These are phyloP conservation scores for Beauveria asiatica DNA, from an alignment of 2,329 filamentous ascomycete species.

Conservation along the genomic window DNA sequence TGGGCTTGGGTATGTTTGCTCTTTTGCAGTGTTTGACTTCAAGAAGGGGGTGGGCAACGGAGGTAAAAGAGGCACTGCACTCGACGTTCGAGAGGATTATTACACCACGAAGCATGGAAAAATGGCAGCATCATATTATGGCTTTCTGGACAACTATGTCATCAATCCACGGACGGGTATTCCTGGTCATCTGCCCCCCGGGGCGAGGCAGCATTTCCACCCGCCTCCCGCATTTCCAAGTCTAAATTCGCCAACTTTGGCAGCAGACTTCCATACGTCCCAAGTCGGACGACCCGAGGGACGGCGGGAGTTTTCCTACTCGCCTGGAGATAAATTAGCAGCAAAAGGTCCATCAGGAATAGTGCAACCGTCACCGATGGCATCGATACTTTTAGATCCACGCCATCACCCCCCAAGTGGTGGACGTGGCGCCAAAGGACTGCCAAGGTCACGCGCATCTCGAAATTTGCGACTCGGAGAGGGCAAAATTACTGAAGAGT, in stretches of 20 bases:
- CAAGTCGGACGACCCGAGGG: slow-evolving; percentile 30
- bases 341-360: slow-evolving; percentile 23
- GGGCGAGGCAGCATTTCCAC: slow-evolving; percentile 51
- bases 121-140: slow-evolving; percentile 95
- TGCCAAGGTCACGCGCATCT: slow-evolving; percentile 37
- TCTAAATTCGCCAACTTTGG: slow-evolving; percentile 53
- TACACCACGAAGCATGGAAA: slow-evolving; percentile 94
- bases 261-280: slow-evolving; percentile 46
- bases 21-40: slow-evolving; percentile 95
- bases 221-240: slow-evolving; percentile 69
- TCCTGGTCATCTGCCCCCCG: slow-evolving; percentile 50
- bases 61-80: slow-evolving; percentile 29
- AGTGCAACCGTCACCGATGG: slow-evolving; percentile 55
- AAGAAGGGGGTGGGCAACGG: slow-evolving; percentile 60
- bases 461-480: slow-evolving; percentile 38
- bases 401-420: slow-evolving; percentile 60
- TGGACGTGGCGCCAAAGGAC: slow-evolving; percentile 34
- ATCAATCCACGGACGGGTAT: slow-evolving; percentile 62
- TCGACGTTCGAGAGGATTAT: slow-evolving; percentile 82
- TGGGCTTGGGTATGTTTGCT: slow-evolving; percentile 90
- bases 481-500: slow-evolving; percentile 47
- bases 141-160: slow-evolving; percentile 88
- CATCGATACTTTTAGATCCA: slow-evolving; percentile 65
- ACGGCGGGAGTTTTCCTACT: not conserved
- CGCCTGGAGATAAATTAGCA: slow-evolving; percentile 1